phyloP scores from a whole-genome alignment of 2,329 filamentous ascomycete species.

The Cercospora berteroae region DNA sequence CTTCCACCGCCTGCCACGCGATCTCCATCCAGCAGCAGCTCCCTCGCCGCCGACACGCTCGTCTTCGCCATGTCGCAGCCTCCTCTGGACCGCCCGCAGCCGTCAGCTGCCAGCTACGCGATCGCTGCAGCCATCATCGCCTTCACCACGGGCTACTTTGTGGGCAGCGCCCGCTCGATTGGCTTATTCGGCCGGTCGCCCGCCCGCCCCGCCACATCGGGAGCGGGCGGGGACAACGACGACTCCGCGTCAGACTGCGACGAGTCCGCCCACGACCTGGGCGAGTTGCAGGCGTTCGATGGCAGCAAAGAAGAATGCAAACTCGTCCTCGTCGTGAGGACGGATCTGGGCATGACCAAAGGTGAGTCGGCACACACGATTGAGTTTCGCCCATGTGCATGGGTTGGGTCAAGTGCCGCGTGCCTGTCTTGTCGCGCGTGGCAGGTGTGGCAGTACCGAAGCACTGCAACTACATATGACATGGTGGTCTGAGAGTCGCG shows the following conservation, averaged over 20 bases:
- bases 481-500: neutral
- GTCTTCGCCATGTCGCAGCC: conserved; percentile 12
- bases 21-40: neutral
- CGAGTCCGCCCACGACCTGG: conserved; percentile 40
- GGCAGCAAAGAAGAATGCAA: conserved; percentile 78
- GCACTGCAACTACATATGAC: neutral
- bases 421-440: conserved; percentile 2
- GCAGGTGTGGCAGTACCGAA: neutral
- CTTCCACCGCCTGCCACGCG: neutral
- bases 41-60: neutral
- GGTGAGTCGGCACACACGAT: conserved; percentile 54
- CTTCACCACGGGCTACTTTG: conserved; percentile 73
- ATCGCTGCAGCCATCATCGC: conserved; percentile 72
- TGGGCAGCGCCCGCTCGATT: conserved; percentile 63
- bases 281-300: conserved; percentile 48
- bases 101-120: conserved; percentile 60
- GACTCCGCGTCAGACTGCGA: conserved; percentile 40
- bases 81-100: conserved; percentile 38
- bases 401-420: neutral
- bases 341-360: conserved; percentile 96
- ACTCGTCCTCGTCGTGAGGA: conserved; percentile 85
- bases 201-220: conserved; percentile 10
- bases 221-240: conserved; percentile 26
- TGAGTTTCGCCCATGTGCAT: conserved; percentile 1
- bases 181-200: conserved; percentile 66